Conservation (phyloP, 352 stramenopile species). For the Sclerospora graminicola region DNA sequence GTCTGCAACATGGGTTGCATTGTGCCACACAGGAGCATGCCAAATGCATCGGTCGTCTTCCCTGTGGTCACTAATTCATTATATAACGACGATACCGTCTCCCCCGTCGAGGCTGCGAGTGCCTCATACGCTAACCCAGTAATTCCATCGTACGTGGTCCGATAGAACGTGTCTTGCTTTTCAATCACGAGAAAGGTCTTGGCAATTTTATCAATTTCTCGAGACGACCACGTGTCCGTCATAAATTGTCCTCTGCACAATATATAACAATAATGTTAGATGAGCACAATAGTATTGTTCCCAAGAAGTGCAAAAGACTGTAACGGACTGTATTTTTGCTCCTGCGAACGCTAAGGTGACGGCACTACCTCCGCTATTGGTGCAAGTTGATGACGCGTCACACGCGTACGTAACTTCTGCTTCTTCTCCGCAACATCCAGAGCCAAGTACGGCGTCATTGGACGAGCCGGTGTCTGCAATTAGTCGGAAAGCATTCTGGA, state of each 20-base stretch:
- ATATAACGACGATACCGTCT: conserved; percentile 45
- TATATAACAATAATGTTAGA: background rate
- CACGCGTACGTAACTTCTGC: conserved; percentile 55
- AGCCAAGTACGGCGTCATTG: conserved; percentile 60
- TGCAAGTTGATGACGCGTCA: conserved; percentile 50
- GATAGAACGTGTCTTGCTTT: conserved; percentile 66
- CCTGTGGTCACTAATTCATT: conserved; percentile 33
- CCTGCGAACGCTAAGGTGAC: conserved; percentile 46
- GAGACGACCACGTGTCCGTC: conserved; percentile 54
- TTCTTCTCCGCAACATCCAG: conserved; percentile 40
- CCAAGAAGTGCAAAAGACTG: too few species aligned
- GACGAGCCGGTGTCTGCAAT: conserved; percentile 81
- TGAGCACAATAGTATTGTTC: too few species aligned
- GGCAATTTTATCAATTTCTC: conserved; percentile 33
- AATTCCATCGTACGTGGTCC: conserved; percentile 67
- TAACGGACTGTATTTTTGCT: conserved; percentile 43
- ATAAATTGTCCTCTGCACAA: conserved; percentile 47
- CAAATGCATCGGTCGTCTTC: conserved; percentile 44
- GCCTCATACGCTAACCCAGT: conserved; percentile 57
- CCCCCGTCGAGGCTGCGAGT: conserved; percentile 31
- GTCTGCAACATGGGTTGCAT: conserved; percentile 54
- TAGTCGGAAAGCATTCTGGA: conserved; percentile 59
- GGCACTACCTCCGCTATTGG: conserved; percentile 10
- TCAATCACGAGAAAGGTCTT: conserved; percentile 73
- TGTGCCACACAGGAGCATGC: conserved; percentile 67